These are phyloP conservation scores for Panus rudis DNA, from an alignment of 768 basidiomycete genomes.

Conservation along the genomic window DNA sequence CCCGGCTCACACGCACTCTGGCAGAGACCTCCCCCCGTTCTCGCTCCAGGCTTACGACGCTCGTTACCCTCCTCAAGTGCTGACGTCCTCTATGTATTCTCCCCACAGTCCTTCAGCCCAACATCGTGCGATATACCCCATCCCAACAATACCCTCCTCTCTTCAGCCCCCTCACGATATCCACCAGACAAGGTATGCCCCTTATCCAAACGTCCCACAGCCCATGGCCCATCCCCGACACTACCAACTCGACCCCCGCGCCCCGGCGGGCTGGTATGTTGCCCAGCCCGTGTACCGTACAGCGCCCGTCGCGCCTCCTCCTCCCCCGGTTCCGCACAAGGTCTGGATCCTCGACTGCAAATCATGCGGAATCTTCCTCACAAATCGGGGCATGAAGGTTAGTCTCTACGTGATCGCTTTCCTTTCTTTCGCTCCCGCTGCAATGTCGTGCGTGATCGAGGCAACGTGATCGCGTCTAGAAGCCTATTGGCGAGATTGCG, in stretches of 20 bases:
- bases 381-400: slow-evolving; percentile 84
- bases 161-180: not conserved
- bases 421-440: too few species aligned
- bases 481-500: too few species aligned
- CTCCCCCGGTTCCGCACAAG: slow-evolving; percentile 44
- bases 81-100: slow-evolving; percentile 6
- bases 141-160: not conserved
- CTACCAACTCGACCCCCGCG: not conserved
- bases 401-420: too few species aligned
- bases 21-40: not conserved
- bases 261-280: slow-evolving; percentile 4
- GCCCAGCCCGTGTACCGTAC: slow-evolving; percentile 4
- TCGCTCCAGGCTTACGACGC: not conserved
- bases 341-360: slow-evolving; percentile 81
- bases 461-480: too few species aligned
- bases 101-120: not conserved
- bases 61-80: not conserved
- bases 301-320: slow-evolving; percentile 5
- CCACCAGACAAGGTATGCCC: slow-evolving; percentile 1
- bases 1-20: not conserved
- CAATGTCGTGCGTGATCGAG: too few species aligned
- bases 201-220: not conserved
- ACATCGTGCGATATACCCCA: not conserved
- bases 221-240: slow-evolving; percentile 1
- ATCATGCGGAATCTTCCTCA: slow-evolving; percentile 65